Base-by-base conservation (phyloP, 2,329 filamentous ascomycete genomes). In the Aureobasidium leucospermi region DNA sequence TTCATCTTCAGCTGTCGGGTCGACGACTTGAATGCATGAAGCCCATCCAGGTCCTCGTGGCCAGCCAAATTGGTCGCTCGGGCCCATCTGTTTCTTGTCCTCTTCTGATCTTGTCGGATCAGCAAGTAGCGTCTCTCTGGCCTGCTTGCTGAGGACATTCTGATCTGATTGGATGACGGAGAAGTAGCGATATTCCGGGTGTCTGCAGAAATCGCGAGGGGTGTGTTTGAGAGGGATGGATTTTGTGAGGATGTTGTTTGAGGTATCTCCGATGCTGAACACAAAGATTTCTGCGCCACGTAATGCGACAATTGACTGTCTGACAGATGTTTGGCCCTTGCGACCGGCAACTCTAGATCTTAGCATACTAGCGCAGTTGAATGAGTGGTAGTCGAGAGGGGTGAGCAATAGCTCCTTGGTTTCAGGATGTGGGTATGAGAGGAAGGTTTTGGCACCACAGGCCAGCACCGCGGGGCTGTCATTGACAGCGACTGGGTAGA, bases 341-440 rank as follows among this genome's bases (percentile, higher is more conserved):
- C 71, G 96, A 90, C 92, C 60, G 13, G 59, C 59, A 3, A 63
- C 51, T 23, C 42, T 55, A 15, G 60, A 60, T 41, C 89, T 93
- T 70, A 99, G 97, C 67, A 94, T 96, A 87, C 92, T 96, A 3
- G 89, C 92, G 80, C 90, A 96, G 72, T 96, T 91, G 31, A 99
- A 82, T 42, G 88, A 86, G 57, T 87, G 85, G 68, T 96, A 96
- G 71, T 89, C 90, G 32, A 99, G 76, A 0, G 95, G 94, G 1
- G 93, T 96, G 65, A 97, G 86, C 75, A 95, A 90, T 68, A 96
- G 96, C 39, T 86, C 86, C 69, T 89, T 90, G 2, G 88, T 92
- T 61, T 92, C 87, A 1, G 89, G 85, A 67, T 97, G 90, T 0
- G 91, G 88, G 70, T 97, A 97, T 45, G 92, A 93, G 4, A 99